A percentile compares a stretch with the other conserved stretches of the same genome.
Conservation (phyloP, 2,329 filamentous ascomycete genomes). For the Hypoxylon sp. region DNA sequence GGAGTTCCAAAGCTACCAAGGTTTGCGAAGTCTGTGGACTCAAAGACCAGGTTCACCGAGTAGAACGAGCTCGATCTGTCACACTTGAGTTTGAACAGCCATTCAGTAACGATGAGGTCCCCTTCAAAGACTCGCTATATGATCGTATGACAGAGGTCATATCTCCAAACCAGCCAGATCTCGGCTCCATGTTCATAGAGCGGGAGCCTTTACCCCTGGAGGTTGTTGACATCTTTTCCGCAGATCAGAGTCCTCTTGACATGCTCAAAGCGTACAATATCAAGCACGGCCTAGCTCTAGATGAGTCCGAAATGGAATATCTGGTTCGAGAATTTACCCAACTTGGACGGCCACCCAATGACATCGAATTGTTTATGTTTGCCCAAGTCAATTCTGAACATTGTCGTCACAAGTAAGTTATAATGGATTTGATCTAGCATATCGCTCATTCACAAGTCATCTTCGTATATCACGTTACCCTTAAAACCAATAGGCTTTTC, state of each 20-base stretch:
- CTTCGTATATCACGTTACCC: not conserved
- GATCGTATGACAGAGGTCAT: slow-evolving; percentile 97
- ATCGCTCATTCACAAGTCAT: not conserved
- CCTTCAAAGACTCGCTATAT: slow-evolving; percentile 80
- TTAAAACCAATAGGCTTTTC: not conserved
- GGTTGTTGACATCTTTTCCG: slow-evolving; percentile 80
- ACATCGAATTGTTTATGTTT: slow-evolving; percentile 99
- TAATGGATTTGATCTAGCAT: not conserved
- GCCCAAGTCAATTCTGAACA: slow-evolving; percentile 99
- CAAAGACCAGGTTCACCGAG: slow-evolving; percentile 77
- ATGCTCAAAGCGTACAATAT: slow-evolving; percentile 88
- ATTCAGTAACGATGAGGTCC: slow-evolving; percentile 63
- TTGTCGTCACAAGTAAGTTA: slow-evolving; percentile 50
- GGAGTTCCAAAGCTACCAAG: slow-evolving; percentile 96
- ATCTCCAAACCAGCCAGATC: slow-evolving; percentile 74
- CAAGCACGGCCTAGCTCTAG: slow-evolving; percentile 86
- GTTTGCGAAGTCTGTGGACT: slow-evolving; percentile 94
- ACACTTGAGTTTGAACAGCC: slow-evolving; percentile 73
- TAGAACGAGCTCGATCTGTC: slow-evolving; percentile 89
- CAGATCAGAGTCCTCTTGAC: slow-evolving; percentile 75
- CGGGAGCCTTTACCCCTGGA: slow-evolving; percentile 73
- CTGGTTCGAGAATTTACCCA: slow-evolving; percentile 86
- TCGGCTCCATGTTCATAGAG: slow-evolving; percentile 85
- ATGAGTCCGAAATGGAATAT: slow-evolving; percentile 92
- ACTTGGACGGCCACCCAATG: slow-evolving; percentile 74